phyloP scores from a whole-genome alignment of 176 grass and related monocot species.

The Melocanna baccifera region DNA sequence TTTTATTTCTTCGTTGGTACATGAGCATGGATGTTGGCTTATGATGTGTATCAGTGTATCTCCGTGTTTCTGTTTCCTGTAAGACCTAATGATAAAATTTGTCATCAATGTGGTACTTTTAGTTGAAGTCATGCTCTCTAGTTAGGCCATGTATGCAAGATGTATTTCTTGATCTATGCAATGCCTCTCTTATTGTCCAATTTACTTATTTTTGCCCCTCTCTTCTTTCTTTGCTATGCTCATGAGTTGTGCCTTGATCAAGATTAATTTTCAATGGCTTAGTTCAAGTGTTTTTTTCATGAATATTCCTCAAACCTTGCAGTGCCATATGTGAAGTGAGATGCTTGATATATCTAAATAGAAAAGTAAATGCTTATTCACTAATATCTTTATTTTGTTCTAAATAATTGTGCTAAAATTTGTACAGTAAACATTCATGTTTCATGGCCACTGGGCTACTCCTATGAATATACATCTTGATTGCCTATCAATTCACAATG shows the following conservation, averaged over 20 bases:
- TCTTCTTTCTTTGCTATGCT: not conserved
- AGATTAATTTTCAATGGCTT: not conserved
- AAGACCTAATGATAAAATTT: not conserved
- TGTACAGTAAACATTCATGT: conserved; percentile 5
- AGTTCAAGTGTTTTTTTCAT: not conserved
- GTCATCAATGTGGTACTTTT: not conserved
- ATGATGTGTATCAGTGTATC: too few relatives aligned
- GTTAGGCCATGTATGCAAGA: not conserved
- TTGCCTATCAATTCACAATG: not conserved
- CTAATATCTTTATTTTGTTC: not conserved
- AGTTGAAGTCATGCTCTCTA: not conserved
- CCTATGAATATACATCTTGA: not conserved
- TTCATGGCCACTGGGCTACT: not conserved
- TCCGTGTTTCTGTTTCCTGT: too few relatives aligned
- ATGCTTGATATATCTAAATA: not conserved
- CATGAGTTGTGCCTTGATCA: not conserved
- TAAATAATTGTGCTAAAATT: not conserved
- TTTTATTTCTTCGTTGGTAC: too few relatives aligned
- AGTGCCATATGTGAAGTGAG: not conserved
- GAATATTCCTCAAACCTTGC: not conserved
- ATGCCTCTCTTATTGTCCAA: not conserved
- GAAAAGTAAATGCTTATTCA: not conserved
- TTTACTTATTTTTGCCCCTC: not conserved
- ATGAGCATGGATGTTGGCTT: too few relatives aligned
- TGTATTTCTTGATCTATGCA: not conserved